Conservation (phyloP, 805 yeast genomes). For the Helenozyma baotianmanensis region DNA sequence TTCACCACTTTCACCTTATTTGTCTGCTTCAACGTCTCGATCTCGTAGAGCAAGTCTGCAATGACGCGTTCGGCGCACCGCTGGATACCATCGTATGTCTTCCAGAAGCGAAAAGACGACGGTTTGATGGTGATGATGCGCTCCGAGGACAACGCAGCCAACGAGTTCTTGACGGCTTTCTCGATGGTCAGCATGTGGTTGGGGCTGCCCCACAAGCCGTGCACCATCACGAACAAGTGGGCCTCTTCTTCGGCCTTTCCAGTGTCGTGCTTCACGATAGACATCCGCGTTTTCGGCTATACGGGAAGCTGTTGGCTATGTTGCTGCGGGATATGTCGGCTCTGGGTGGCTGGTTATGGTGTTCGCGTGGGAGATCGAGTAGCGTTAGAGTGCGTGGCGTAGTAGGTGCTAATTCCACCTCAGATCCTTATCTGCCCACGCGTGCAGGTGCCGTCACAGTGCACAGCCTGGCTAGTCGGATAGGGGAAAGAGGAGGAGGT, state of each 20-base stretch:
- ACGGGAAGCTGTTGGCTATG: too few species aligned
- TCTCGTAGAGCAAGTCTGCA: conserved; percentile 36
- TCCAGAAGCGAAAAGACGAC: conserved; percentile 39
- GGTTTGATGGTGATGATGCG: conserved; percentile 34
- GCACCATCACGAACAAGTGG: conserved; percentile 38
- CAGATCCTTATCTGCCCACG: too few species aligned
- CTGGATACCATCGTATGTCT: conserved; percentile 39
- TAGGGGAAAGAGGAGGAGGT: too few species aligned
- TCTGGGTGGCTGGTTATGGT: too few species aligned
- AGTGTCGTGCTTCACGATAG: too few species aligned
- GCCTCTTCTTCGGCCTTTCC: conserved; percentile 13
- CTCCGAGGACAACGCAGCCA: conserved; percentile 22
- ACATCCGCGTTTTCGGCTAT: too few species aligned
- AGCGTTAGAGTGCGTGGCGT: too few species aligned
- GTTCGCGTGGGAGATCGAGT: too few species aligned
- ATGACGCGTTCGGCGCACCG: conserved; percentile 32
- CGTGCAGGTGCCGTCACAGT: too few species aligned
- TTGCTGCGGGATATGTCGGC: too few species aligned
- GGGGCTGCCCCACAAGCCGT: conserved; percentile 70
- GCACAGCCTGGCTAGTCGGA: too few species aligned
- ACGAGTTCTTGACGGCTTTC: conserved; percentile 35
- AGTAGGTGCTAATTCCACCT: too few species aligned
- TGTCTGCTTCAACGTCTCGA: conserved; percentile 31
- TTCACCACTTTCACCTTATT: conserved; percentile 43
- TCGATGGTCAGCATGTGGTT: conserved; percentile 62